Evolutionary conservation across 2,329 filamentous ascomycete species (phyloP).

Genomic region (Alternaria sp.): DNA sequence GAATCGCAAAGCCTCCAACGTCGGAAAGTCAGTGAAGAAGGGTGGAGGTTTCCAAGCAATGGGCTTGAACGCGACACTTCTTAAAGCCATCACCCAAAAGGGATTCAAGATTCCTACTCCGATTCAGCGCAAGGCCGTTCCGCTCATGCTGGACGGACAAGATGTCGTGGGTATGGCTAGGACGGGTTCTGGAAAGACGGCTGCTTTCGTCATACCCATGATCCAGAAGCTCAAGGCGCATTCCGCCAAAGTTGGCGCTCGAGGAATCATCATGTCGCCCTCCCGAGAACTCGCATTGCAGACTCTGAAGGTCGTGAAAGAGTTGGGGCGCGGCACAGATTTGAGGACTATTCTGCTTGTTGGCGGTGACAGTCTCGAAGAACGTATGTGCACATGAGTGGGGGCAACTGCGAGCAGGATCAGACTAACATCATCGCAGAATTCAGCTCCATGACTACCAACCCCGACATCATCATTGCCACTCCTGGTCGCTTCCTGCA

Average conservation of each 20-base stretch:
- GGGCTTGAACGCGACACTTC: constrained; percentile 81
- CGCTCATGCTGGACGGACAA: constrained; percentile 84
- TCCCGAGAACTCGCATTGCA: constrained; percentile 94
- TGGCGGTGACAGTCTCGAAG: constrained; percentile 93
- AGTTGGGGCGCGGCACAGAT: constrained; percentile 88
- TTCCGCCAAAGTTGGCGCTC: constrained; percentile 82
- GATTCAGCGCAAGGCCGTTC: constrained; percentile 96
- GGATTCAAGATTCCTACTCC: constrained; percentile 96
- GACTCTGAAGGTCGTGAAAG: constrained; percentile 95
- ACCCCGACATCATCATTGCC: constrained; percentile 96
- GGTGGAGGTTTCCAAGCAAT: constrained; percentile 96
- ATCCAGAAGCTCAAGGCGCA: constrained; percentile 91
- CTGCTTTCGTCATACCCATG: constrained; percentile 98
- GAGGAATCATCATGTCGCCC: constrained; percentile 88
- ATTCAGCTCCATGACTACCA: constrained; percentile 89
- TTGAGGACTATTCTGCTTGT: constrained; percentile 89
- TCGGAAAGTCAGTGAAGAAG: constrained; percentile 88
- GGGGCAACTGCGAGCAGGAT: neutral
- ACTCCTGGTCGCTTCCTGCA: constrained; percentile 96
- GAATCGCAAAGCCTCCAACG: constrained; percentile 82
- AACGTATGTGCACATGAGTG: constrained; percentile 59
- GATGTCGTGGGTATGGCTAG: constrained; percentile 99
- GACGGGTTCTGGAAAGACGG: constrained; percentile 98
- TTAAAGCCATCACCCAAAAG: constrained; percentile 92
- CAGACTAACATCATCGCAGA: constrained; percentile 53